A percentile compares a stretch with the other conserved stretches of the same genome.
Conservation (phyloP, 75 land plant genomes). For the Gnetum montanum region DNA sequence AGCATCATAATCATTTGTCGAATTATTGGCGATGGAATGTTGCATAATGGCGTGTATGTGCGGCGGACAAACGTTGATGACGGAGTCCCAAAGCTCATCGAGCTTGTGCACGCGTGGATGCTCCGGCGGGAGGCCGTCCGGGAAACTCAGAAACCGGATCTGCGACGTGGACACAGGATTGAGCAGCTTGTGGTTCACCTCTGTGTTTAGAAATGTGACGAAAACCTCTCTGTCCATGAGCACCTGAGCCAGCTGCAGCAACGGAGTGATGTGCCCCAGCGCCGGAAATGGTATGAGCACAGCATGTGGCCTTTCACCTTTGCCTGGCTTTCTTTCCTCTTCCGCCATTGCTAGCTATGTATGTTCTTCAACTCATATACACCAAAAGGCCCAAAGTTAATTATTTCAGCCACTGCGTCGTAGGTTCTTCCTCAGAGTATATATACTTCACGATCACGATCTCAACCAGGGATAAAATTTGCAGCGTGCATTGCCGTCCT, state of each 20-base stretch:
- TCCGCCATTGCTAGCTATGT: too few relatives aligned
- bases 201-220: conserved; percentile 38
- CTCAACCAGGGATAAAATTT: too few relatives aligned
- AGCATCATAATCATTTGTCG: too few relatives aligned
- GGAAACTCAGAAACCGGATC: conserved; percentile 14
- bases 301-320: conserved; percentile 9
- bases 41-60: too few relatives aligned
- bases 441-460: too few relatives aligned
- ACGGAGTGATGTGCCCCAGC: conserved; percentile 34
- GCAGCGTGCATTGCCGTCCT: too few relatives aligned
- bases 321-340: too few relatives aligned
- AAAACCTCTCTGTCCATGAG: conserved; percentile 16
- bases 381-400: too few relatives aligned
- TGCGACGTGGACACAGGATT: neutral
- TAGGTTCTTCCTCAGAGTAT: too few relatives aligned
- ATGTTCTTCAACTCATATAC: too few relatives aligned
- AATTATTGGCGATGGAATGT: too few relatives aligned
- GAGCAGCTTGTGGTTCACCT: conserved; percentile 16
- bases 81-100: conserved; percentile 16
- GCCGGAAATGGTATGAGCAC: conserved; percentile 30
- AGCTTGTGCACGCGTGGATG: conserved; percentile 18
- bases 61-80: neutral
- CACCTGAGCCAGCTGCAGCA: conserved; percentile 29
- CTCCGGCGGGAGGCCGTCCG: conserved; percentile 21
- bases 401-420: too few relatives aligned